Evolutionary conservation across 495 filamentous ascomycete species (phyloP).

Genomic region (Neohortaea acidophila): DNA sequence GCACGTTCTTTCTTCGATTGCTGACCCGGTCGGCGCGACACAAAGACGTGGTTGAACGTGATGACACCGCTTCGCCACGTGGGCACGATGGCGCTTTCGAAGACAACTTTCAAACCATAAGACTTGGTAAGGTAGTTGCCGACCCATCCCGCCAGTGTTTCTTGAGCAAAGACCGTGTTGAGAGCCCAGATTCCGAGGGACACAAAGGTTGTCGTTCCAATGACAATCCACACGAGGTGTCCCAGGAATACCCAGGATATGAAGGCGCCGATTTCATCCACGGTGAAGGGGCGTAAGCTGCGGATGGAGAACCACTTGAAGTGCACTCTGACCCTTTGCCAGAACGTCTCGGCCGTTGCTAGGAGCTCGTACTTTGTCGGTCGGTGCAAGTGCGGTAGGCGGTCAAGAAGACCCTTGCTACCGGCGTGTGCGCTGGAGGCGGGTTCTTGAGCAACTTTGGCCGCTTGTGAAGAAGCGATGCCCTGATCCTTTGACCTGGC

Average conservation of each 20-base stretch:
- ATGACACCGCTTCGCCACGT: conserved; percentile 91
- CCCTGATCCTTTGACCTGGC: too few species aligned
- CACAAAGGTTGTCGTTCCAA: conserved; percentile 95
- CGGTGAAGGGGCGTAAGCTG: conserved; percentile 87
- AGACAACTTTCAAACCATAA: conserved; percentile 87
- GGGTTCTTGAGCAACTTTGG: background rate
- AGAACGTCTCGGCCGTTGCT: conserved; percentile 81
- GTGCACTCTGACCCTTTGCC: conserved; percentile 75
- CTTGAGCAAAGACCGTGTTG: conserved; percentile 94
- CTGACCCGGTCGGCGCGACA: conserved; percentile 80
- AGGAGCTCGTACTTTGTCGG: conserved; percentile 90
- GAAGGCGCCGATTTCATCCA: conserved; percentile 87
- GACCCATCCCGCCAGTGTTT: conserved; percentile 83
- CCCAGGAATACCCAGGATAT: conserved; percentile 90
- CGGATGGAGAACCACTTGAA: conserved; percentile 98
- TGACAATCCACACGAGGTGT: conserved; percentile 82
- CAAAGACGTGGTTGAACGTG: conserved; percentile 91
- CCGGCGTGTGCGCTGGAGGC: background rate
- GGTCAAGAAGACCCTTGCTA: conserved; percentile 37
- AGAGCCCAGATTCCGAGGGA: conserved; percentile 75
- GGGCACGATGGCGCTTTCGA: conserved; percentile 94
- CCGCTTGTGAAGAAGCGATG: background rate
- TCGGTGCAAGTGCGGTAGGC: conserved; percentile 56
- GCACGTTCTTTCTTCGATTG: conserved; percentile 31
- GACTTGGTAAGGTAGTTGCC: conserved; percentile 93